Percentiles rank a stretch among this genome's conserved stretches.
phyloP scores from a whole-genome alignment of 371 early-diverging fungal species.

The Apophysomyces trapeziformis region DNA sequence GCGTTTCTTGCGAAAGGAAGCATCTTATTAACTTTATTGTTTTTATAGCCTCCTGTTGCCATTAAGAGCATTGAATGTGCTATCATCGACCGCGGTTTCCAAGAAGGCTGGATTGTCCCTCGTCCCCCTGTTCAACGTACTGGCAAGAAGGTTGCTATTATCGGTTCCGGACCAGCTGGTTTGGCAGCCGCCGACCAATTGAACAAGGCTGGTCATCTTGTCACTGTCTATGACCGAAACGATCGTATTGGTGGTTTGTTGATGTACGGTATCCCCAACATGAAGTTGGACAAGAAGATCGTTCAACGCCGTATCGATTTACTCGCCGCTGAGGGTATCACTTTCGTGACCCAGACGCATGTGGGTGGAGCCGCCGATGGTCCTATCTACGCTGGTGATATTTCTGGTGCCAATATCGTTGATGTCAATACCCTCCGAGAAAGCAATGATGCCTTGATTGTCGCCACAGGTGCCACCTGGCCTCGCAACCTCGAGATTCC shows the following conservation, averaged over 20 bases:
- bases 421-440: slow-evolving; percentile 66
- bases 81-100: slow-evolving; percentile 94
- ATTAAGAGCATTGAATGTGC: slow-evolving; percentile 98
- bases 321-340: slow-evolving; percentile 90
- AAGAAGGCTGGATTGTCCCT: slow-evolving; percentile 95
- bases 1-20: no score
- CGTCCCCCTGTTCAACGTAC: slow-evolving; percentile 79
- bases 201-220: slow-evolving; percentile 93
- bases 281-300: slow-evolving; percentile 96
- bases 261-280: slow-evolving; percentile 99
- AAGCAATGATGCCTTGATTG: slow-evolving; percentile 80
- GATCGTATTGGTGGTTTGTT: slow-evolving; percentile 95
- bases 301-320: slow-evolving; percentile 94
- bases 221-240: slow-evolving; percentile 95
- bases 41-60: slow-evolving; percentile 79
- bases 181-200: slow-evolving; percentile 96
- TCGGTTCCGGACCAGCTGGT: slow-evolving; percentile 97
- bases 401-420: slow-evolving; percentile 20
- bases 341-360: slow-evolving; percentile 83
- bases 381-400: slow-evolving; percentile 47
- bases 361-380: slow-evolving; percentile 60
- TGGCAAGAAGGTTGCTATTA: slow-evolving; percentile 84
- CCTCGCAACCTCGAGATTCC: slow-evolving; percentile 93
- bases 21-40: no score
- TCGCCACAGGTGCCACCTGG: slow-evolving; percentile 97